These are phyloP conservation scores for Populus pruinosa DNA, from an alignment of 345 rosid genomes.

Conservation along the genomic window DNA sequence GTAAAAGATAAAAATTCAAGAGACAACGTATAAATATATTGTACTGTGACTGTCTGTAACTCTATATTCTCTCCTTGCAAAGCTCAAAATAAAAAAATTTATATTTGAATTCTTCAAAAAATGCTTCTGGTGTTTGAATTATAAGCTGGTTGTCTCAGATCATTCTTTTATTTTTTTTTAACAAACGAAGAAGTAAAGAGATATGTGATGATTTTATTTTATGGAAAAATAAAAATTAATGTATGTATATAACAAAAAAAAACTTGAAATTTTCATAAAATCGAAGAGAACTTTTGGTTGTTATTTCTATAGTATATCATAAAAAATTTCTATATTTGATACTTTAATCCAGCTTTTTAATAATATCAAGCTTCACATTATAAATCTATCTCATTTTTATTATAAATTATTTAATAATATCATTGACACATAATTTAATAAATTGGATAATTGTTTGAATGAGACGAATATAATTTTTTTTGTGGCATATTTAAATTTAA, in stretches of 20 bases:
- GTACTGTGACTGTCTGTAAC: conserved; percentile 24
- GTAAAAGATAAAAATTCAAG: no score
- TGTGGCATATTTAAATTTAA: no score
- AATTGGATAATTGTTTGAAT: no score
- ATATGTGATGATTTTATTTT: conserved; percentile 30
- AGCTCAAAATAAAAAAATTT: conserved; percentile 19
- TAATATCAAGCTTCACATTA: neutral
- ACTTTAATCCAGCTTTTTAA: neutral
- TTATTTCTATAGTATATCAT: conserved; percentile 36
- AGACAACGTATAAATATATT: no score
- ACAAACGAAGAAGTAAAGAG: conserved; percentile 41
- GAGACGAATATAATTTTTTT: no score
- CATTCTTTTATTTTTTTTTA: neutral
- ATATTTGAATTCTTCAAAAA: neutral
- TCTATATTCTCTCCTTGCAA: conserved; percentile 27
- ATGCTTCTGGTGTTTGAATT: neutral
- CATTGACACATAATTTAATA: no score
- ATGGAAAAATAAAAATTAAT: conserved; percentile 24
- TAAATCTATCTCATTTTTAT: no score
- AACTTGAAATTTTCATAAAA: neutral
- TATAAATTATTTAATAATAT: no score
- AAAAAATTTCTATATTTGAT: neutral
- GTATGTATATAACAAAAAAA: conserved; percentile 19
- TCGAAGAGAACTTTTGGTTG: neutral
- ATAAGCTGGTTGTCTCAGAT: neutral